Percentiles rank a stretch among this genome's conserved stretches.
Evolutionary conservation across 768 basidiomycete genomes (phyloP).

Genomic region (Naganishia antarctica): DNA sequence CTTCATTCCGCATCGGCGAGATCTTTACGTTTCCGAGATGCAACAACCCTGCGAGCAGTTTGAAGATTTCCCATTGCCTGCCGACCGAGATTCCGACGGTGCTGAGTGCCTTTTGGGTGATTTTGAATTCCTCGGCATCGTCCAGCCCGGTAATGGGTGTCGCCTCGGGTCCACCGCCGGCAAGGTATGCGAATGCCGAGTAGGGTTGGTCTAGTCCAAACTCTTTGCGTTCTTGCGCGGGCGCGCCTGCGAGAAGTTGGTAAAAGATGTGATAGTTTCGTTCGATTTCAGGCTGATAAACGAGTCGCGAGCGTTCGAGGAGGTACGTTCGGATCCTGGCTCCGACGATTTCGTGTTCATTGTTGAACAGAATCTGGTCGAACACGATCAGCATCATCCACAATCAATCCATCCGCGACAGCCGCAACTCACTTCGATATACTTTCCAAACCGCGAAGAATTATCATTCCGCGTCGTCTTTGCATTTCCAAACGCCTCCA

Average conservation of each 20-base stretch:
- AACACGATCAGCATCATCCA: neutral
- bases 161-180: conserved; percentile 83
- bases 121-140: conserved; percentile 89
- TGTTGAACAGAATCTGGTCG: conserved; percentile 86
- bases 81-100: conserved; percentile 97
- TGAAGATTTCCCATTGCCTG: conserved; percentile 93
- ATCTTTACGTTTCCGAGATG: conserved; percentile 98
- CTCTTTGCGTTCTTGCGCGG: conserved; percentile 89
- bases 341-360: conserved; percentile 91
- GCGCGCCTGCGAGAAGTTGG: conserved; percentile 94
- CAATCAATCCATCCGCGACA: neutral
- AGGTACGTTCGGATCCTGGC: conserved; percentile 98
- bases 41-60: conserved; percentile 81
- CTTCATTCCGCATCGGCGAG: conserved; percentile 52
- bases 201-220: conserved; percentile 81
- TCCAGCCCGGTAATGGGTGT: conserved; percentile 87
- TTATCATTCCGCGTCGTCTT: conserved; percentile 99
- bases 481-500: conserved; percentile 98
- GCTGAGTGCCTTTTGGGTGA: conserved; percentile 88
- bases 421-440: conserved; percentile 74
- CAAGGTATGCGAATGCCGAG: conserved; percentile 83
- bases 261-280: conserved; percentile 99
- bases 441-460: conserved; percentile 97
- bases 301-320: conserved; percentile 91
- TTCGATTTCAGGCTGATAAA: conserved; percentile 93